A percentile compares a stretch with the other conserved stretches of the same genome.
Conservation (phyloP, 257 asterid species). For the Solanum virginianum region DNA sequence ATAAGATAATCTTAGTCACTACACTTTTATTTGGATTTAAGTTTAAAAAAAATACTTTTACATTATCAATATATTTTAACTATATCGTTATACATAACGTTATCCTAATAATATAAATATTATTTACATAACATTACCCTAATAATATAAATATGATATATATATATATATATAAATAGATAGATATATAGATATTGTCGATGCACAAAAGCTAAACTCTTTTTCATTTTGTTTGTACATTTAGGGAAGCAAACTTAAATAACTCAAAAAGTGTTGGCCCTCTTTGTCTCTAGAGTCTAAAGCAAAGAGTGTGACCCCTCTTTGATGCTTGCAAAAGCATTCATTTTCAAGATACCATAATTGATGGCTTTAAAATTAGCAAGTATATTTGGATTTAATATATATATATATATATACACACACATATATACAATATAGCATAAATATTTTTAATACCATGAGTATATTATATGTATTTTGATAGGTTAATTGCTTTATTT, state of each 20-base stretch:
- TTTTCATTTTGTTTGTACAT: conserved; percentile 6
- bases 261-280: conserved; percentile 23
- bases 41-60: neutral
- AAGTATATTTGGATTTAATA: neutral
- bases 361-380: neutral
- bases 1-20: conserved; percentile 22
- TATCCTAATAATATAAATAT: neutral
- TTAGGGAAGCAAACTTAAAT: conserved; percentile 30
- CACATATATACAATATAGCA: neutral
- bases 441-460: neutral
- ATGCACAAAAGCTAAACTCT: neutral
- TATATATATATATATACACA: too few relatives aligned
- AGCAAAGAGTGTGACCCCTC: conserved; percentile 7
- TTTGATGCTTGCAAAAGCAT: conserved; percentile 16
- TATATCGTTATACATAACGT: neutral
- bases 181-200: too few relatives aligned
- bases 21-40: conserved; percentile 9
- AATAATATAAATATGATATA: too few relatives aligned
- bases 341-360: conserved; percentile 12
- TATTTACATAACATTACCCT: too few relatives aligned
- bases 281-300: conserved; percentile 33
- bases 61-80: neutral
- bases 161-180: too few relatives aligned
- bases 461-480: neutral
- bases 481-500: neutral